phyloP scores from a whole-genome alignment of 1,284 basidiomycete genomes.

The Ceratobasidium sp. region DNA sequence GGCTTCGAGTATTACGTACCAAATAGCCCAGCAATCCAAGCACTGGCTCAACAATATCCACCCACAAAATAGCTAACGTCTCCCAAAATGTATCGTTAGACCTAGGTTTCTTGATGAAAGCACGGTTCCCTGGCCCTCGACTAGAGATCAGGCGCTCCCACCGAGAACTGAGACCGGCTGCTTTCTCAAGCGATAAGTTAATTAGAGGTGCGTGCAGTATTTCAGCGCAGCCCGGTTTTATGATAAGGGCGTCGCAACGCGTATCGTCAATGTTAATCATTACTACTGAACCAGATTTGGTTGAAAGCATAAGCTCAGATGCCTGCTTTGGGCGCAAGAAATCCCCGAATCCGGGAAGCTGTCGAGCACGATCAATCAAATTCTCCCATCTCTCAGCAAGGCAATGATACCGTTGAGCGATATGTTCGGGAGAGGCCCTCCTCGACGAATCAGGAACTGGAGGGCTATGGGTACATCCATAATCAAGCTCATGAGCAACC shows the following conservation, averaged over 20 bases:
- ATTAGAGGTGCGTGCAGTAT: neutral
- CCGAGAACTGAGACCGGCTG: neutral
- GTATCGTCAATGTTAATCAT: neutral
- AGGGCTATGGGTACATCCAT: neutral
- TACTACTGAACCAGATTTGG: neutral
- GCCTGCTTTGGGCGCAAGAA: neutral
- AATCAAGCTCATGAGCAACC: conserved; percentile 12
- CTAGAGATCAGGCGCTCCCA: neutral
- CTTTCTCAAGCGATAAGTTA: no score
- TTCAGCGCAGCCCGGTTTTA: neutral
- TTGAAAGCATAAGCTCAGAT: neutral
- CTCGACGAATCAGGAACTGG: neutral
- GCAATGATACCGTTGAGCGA: neutral
- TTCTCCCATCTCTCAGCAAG: conserved; percentile 17
- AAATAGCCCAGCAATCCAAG: neutral
- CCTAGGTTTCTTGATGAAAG: neutral
- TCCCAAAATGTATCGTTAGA: neutral
- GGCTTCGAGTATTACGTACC: neutral
- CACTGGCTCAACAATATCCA: conserved; percentile 19
- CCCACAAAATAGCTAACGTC: conserved; percentile 7
- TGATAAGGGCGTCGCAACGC: neutral
- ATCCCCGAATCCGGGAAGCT: neutral
- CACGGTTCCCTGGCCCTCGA: neutral
- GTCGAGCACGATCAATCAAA: neutral
- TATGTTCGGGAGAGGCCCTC: neutral